Evolutionary conservation across 2,329 filamentous ascomycete genomes (phyloP), one percentile per base, ranked within the genome.

Genomic region (Colletotrichum aenigma): DNA sequence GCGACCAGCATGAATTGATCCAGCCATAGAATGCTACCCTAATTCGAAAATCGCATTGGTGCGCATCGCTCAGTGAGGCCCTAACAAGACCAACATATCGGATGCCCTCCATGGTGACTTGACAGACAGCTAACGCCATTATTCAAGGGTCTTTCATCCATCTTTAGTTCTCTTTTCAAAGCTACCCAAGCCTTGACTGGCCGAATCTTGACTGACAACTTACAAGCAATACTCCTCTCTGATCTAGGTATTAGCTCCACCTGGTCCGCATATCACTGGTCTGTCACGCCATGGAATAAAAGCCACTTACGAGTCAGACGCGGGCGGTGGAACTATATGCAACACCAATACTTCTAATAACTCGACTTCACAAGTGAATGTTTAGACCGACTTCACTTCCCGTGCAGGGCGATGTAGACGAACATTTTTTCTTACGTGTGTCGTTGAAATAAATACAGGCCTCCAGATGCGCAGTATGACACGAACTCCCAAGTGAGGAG

Each of bases 301-400:
- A 48, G 1, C n/a, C 7, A 12, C 10, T 48, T 48, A 10, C 18
- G 9, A 3, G 43, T 52, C n/a, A 52, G 43, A 13, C 43, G 2
- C 10, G n/a, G 2, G 0, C 12, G 43, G n/a, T 21, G 2, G n/a
- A 0, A 6, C 0, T 10, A 52, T 7, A 21, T 9, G n/a, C 4
- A 52, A 1, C 6, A 52, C n/a, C 3, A 10, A 52, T 13, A 4
- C 43, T 52, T 52, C 43, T 21, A 21, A 10, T n/a, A 52, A 52
- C 6, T 13, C n/a, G 6, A 3, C 10, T 52, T 52, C 2, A 48
- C n/a, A 21, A 48, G 43, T 1, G 9, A 48, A 21, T 48, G n/a
- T 21, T 1, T 21, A 21, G 1, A 12, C n/a, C 43, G 10, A 2
- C 6, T 21, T n/a, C n/a, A 52, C 10, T 13, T 52, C n/a, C n/a